These are phyloP conservation scores for Fraxinus floribunda DNA, from an alignment of 305 asterid genomes.

Conservation along the genomic window DNA sequence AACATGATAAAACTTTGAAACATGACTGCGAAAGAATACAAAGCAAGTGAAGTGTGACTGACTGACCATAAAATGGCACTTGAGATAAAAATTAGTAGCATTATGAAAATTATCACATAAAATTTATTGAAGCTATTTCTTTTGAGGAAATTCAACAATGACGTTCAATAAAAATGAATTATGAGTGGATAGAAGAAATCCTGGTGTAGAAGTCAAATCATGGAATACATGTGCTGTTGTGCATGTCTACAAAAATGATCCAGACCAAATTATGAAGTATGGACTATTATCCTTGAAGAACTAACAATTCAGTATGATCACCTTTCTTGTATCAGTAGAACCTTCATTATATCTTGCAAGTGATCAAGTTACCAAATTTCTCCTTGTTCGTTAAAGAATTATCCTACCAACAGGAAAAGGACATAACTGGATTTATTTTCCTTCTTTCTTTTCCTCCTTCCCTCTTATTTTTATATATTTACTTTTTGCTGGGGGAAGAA, in stretches of 20 bases:
- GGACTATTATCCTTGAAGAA: constrained; percentile 18
- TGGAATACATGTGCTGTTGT: constrained; percentile 7
- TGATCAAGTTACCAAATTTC: neutral
- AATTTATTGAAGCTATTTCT: constrained; percentile 12
- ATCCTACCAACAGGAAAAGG: constrained; percentile 11
- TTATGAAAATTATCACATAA: constrained; percentile 4
- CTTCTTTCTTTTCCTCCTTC: neutral
- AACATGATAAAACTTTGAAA: constrained; percentile 24
- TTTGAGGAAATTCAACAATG: constrained; percentile 4
- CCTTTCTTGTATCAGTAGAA: constrained; percentile 12
- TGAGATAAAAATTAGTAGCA: constrained; percentile 16
- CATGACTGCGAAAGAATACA: constrained; percentile 13
- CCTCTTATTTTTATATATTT: neutral
- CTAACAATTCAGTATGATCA: neutral
- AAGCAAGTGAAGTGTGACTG: constrained; percentile 20
- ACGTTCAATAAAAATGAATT: neutral
- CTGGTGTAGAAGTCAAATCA: constrained; percentile 1
- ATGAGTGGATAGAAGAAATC: constrained; percentile 13
- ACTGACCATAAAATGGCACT: constrained; percentile 22
- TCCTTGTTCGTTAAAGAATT: constrained; percentile 1
- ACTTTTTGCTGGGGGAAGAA: neutral
- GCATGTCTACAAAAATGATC: constrained; percentile 9
- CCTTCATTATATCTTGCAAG: constrained; percentile 8
- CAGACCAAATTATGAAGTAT: constrained; percentile 4
- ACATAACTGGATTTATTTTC: constrained; percentile 8